Evolutionary conservation across 2,329 filamentous ascomycete genomes (phyloP).

Genomic region (Aspergillus puulaauensis): DNA sequence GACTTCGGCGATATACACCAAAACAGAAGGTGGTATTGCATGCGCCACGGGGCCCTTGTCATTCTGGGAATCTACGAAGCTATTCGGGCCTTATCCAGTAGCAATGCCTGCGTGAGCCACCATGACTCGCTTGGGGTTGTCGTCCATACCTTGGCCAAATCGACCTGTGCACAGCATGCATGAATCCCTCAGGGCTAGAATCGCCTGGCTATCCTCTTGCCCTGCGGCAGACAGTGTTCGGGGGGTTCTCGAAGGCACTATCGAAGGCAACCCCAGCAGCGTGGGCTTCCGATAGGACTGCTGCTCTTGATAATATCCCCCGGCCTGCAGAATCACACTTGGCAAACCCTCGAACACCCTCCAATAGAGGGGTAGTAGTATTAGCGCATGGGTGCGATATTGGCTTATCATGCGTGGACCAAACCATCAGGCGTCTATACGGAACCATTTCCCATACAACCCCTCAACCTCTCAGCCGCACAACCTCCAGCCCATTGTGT

Average conservation of each 20-base stretch:
- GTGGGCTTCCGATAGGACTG: background rate
- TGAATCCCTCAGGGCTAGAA: no score
- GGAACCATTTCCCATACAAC: no score
- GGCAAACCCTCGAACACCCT: background rate
- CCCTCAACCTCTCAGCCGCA: no score
- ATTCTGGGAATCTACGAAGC: background rate
- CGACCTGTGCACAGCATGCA: background rate
- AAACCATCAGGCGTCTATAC: no score
- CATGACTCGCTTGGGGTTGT: background rate
- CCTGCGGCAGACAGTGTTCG: background rate
- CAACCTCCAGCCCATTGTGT: background rate
- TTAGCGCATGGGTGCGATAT: background rate
- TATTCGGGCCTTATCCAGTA: constrained; percentile 3
- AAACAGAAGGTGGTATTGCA: constrained; percentile 18
- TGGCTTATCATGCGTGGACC: background rate
- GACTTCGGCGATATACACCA: constrained; percentile 1
- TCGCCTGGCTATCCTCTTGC: no score
- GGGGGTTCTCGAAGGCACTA: background rate
- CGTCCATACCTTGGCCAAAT: background rate
- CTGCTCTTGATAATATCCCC: background rate
- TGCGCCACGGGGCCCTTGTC: background rate
- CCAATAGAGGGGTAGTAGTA: background rate
- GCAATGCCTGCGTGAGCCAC: background rate
- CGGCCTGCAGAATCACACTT: background rate
- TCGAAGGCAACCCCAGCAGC: background rate